Base-by-base conservation (phyloP, 2,329 filamentous ascomycete genomes). In the Botrytis aclada region DNA sequence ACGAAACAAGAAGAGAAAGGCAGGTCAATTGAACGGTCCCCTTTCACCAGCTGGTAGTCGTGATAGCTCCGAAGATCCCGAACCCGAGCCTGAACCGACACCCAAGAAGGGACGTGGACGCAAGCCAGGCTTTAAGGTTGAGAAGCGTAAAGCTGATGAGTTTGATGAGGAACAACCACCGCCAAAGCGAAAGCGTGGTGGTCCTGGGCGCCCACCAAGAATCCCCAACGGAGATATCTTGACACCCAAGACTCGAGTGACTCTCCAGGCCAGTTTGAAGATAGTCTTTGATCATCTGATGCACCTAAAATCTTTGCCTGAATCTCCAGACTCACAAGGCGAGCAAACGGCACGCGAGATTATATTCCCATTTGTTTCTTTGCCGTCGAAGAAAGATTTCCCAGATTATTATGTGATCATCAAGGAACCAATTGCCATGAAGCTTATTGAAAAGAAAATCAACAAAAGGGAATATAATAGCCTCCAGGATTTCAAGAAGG, bases 331-430 rank as follows among this genome's bases (percentile, higher is more conserved):
- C 32, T 67, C 62, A n/a, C 84, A 86, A 56, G 82, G 84, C 63
- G 86, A 87, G 39, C 84, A 87, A 69, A 85, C 87, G 7, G 92
- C 91, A 78, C 93, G 95, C 65, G 88, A 94, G 71, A 93, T 98
- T 80, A 98, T 98, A 76, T 94, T 95, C 45, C 95, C 95, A 0
- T 99, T 99, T 82, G 88, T 98, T 82, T 95, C 96, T 80, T 86
- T 98, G 45, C 95, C 95, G 1, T 92, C 94, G 58, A 97, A 94
- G 84, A 91, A 91, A 74, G 90, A 95, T 74, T 99, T 97, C 80
- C 92, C 94, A 39, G 95, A 98, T 81, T 99, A 99, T 85, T 99
- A 98, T 82, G 85, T 95, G 81, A 90, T 98, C 82, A 99, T 99
- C 81, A 89, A 92, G 80, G 92, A 91, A 71, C 96, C 96, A 0